A percentile compares a stretch with the other conserved stretches of the same genome.
phyloP scores from a whole-genome alignment of 108 stramenopile species.

The Pseudonitzschia pungens region DNA sequence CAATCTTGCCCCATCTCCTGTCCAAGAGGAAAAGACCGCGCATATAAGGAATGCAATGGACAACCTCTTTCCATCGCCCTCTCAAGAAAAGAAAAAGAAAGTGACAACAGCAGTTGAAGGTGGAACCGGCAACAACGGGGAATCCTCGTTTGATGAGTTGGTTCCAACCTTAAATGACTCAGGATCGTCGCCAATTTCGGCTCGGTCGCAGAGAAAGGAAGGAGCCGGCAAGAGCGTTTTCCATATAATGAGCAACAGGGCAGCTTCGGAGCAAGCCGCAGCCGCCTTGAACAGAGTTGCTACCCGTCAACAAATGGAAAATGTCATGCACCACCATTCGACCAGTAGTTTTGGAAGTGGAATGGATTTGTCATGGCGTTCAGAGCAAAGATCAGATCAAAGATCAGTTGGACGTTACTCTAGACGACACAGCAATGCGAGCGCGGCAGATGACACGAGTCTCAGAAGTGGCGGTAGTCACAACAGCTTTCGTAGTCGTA shows the following conservation, averaged over 20 bases:
- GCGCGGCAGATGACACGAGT: neutral
- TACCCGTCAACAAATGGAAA: constrained; percentile 1
- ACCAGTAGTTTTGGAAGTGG: constrained; percentile 3
- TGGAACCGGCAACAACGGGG: neutral
- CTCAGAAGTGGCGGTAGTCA: neutral
- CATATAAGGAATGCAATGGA: constrained; percentile 1
- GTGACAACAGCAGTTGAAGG: neutral
- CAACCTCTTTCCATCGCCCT: neutral
- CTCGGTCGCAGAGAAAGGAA: neutral
- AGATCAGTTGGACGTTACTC: neutral
- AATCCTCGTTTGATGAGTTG: neutral
- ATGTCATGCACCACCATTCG: neutral
- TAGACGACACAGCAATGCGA: neutral
- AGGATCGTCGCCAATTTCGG: neutral
- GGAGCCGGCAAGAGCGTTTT: neutral
- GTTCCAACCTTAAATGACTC: no score
- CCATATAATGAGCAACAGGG: constrained; percentile 12
- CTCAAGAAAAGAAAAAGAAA: neutral
- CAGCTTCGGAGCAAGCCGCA: neutral
- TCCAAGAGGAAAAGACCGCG: neutral
- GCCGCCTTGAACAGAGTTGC: constrained; percentile 7
- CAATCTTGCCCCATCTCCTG: neutral
- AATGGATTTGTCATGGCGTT: neutral
- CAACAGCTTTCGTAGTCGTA: neutral
- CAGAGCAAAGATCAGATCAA: neutral